phyloP scores from a whole-genome alignment of 345 rosid species.

The Diplotaxis tenuifolia region DNA sequence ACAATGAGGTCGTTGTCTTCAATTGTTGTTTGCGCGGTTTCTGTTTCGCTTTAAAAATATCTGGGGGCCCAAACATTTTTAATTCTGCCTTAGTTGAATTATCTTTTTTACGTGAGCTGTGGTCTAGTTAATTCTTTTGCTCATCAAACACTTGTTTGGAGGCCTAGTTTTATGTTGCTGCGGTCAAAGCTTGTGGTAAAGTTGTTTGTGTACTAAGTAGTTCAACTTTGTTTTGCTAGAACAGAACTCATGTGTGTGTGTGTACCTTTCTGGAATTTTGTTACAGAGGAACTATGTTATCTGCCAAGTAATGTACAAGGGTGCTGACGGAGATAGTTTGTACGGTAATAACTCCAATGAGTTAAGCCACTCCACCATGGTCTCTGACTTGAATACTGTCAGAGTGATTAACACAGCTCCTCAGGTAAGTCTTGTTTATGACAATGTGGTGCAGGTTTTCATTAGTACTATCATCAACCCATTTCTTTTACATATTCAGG shows the following conservation, averaged over 20 bases:
- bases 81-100: too few species aligned
- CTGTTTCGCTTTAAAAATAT: too few species aligned
- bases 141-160: not conserved
- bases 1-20: too few species aligned
- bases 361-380: slow-evolving; percentile 8
- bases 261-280: not conserved
- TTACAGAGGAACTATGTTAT: slow-evolving; percentile 23
- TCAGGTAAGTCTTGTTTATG: slow-evolving; percentile 8
- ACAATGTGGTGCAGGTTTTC: not conserved
- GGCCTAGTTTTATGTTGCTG: not conserved
- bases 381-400: not conserved
- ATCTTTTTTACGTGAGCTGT: too few species aligned
- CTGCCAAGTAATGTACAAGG: slow-evolving; percentile 31
- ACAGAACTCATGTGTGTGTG: not conserved
- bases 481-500: not conserved
- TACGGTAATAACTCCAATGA: not conserved
- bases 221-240: not conserved
- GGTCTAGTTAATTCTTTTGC: not conserved
- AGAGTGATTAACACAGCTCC: not conserved
- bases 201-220: not conserved
- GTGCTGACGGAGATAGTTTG: not conserved
- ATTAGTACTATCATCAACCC: not conserved
- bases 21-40: too few species aligned
- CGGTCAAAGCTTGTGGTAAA: not conserved
- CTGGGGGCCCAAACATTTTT: too few species aligned